Base-by-base conservation (phyloP, 1,139 yeast species). In the Zygosaccharomyces sapae region DNA sequence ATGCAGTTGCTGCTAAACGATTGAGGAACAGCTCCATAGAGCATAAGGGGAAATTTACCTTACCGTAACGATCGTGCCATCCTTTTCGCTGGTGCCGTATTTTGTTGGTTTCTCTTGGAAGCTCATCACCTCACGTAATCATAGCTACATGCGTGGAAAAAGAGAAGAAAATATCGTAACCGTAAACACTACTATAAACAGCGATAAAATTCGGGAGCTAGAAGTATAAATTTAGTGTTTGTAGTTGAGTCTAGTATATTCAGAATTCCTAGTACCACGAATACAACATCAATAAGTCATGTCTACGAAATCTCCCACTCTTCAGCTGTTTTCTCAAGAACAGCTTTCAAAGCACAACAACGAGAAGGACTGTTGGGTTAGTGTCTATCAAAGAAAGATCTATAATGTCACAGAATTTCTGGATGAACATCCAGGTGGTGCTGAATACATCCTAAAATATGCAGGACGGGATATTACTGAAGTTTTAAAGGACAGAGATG, bases 361-460 rank as follows among this genome's bases (percentile, higher is more conserved):
- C 6, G 66, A 65, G 22, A 63, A 69, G 24, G 83, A 84, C 55
- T 81, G 87, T 55, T 86, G 95, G 86, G 95, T 90, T 44, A 79
- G 95, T 2, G 70, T 89, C 22, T 72, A 77, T 60, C 71, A 83
- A 67, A 75, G 96, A 60, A 87, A 86, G 60, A 81, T 92, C 36
- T 90, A 89, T 64, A 80, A 92, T 64, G 89, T 90, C 42, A 83
- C 92, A 0, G 76, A 70, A 5, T 92, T 89, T 58, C 62, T 89
- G 38, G 83, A 81, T 33, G 90, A 85, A 57, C 96, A 89, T 65
- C 96, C 97, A 0, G 96, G 86, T 47, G 97, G 96, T n/a, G 80
- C 77, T 3, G 90, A 87, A 47, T 44, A 45, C 19, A 78, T 92
- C 49, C 59, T 76, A 47, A 90, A 87, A 3, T 80, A 82, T 63